Evolutionary conservation across 2,329 filamentous ascomycete genomes (phyloP), one percentile per base, ranked within the genome.

Genomic region (Tricladium varicosporioides): DNA sequence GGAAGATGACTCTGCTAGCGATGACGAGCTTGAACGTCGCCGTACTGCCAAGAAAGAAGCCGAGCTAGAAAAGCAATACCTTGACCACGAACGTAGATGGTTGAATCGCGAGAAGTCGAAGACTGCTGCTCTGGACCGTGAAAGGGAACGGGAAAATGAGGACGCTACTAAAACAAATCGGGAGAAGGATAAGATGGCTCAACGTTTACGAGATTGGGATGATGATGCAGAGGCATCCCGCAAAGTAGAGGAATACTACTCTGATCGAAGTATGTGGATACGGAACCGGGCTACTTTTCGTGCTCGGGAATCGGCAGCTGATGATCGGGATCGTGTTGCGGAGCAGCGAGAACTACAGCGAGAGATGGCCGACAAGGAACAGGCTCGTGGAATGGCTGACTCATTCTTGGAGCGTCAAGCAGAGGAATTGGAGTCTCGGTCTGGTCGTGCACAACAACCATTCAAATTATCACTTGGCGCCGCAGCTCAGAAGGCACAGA

Each of bases 381-480:
- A 89, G 64, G 92, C 91, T 2, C 83, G 86, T 31, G 91, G 89
- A 54, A 86, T 92, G 83, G 92, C 92, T 9, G 91, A 97, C 72
- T 89, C 89, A 43, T 97, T 97, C 84, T 80, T 97, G 58, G 89
- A 91, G 63, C 84, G 87, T 59, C 90, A 95, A 70, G 90, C 89
- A 0, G 83, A 88, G 64, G 91, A 96, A 68, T 80, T 95, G 71
- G 83, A 82, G 63, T 73, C 77, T 45, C 75, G 77, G 60, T 75
- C 68, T 62, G 72, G 22, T 65, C 73, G 53, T 44, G 70, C 76
- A 9, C 90, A 89, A 2, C 86, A 90, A 68, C 87, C 87, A 19
- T 95, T 97, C 82, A 97, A 96, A 73, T 82, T 97, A 56, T 96
- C 92, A 1, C 86, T 97, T 22, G 92, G 92, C 53, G 91, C 91